Conservation (phyloP, 768 basidiomycete species). For the Phylloporus arenicola region DNA sequence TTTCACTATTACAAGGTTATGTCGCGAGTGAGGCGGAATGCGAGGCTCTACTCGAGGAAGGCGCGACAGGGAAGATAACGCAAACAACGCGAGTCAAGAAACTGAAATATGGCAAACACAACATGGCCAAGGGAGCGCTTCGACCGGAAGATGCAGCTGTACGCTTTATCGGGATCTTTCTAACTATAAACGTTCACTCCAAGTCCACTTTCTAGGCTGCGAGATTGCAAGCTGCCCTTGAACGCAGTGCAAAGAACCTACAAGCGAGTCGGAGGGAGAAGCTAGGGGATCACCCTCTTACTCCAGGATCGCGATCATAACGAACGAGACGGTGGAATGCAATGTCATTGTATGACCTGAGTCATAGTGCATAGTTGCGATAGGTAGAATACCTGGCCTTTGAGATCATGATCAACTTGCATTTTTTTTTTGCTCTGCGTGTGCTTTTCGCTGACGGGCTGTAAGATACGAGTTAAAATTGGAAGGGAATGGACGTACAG, state of each 20-base stretch:
- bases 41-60: slow-evolving; percentile 48
- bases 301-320: slow-evolving; percentile 14
- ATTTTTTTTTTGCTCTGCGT: slow-evolving; percentile 49
- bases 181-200: background rate
- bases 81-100: slow-evolving; percentile 44
- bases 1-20: slow-evolving; percentile 68
- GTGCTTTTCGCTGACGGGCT: slow-evolving; percentile 55
- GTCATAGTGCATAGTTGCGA: slow-evolving; percentile 17
- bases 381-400: slow-evolving; percentile 7
- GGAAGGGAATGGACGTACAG: slow-evolving; percentile 43
- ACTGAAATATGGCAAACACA: slow-evolving; percentile 67
- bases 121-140: slow-evolving; percentile 84
- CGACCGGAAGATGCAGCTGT: slow-evolving; percentile 82
- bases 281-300: slow-evolving; percentile 17
- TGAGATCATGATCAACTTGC: slow-evolving; percentile 36
- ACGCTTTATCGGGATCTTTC: slow-evolving; percentile 22
- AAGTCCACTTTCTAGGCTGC: slow-evolving; percentile 44
- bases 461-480: background rate
- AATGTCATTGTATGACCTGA: slow-evolving; percentile 9
- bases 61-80: slow-evolving; percentile 24
- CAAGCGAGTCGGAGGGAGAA: slow-evolving; percentile 25
- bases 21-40: slow-evolving; percentile 72
- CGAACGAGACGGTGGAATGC: slow-evolving; percentile 2
- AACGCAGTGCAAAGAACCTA: slow-evolving; percentile 35
- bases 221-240: slow-evolving; percentile 60